phyloP scores from a whole-genome alignment of 352 stramenopile species.

The Pilasporangium apinafurcum region DNA sequence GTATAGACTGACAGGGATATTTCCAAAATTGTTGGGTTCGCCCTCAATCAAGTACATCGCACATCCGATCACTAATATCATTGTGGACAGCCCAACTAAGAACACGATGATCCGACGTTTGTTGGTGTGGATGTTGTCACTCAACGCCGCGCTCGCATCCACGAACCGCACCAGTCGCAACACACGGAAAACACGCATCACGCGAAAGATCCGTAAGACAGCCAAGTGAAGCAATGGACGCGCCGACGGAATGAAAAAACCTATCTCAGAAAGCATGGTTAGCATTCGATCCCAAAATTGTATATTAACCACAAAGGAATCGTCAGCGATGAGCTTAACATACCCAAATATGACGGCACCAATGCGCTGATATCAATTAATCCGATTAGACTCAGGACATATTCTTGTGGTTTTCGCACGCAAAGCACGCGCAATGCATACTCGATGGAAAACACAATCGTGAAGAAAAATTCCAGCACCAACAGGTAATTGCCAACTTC shows the following conservation, averaged over 20 bases:
- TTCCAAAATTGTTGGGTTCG: conserved; percentile 62
- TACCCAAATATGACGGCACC: conserved; percentile 73
- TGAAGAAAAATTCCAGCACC: conserved; percentile 71
- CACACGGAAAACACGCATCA: conserved; percentile 76
- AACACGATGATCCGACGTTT: conserved; percentile 75
- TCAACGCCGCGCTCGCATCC: conserved; percentile 59
- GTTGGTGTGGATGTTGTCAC: conserved; percentile 76
- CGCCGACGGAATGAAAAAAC: conserved; percentile 49
- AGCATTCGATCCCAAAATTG: not conserved
- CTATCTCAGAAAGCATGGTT: conserved; percentile 3
- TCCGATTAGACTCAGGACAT: conserved; percentile 62
- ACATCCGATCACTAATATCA: conserved; percentile 76
- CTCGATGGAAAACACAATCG: conserved; percentile 71
- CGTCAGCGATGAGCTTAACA: not conserved
- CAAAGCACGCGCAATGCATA: conserved; percentile 64
- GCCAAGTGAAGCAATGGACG: conserved; percentile 65
- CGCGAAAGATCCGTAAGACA: conserved; percentile 71
- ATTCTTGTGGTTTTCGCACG: conserved; percentile 49
- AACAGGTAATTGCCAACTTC: conserved; percentile 59
- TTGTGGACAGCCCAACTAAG: conserved; percentile 61
- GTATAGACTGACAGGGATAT: conserved; percentile 84
- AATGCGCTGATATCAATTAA: conserved; percentile 74
- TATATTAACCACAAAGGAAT: not conserved
- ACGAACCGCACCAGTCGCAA: conserved; percentile 68
- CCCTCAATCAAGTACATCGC: conserved; percentile 83